Conservation (phyloP, 1,139 yeast genomes). For the Williopsis jadinii region DNA sequence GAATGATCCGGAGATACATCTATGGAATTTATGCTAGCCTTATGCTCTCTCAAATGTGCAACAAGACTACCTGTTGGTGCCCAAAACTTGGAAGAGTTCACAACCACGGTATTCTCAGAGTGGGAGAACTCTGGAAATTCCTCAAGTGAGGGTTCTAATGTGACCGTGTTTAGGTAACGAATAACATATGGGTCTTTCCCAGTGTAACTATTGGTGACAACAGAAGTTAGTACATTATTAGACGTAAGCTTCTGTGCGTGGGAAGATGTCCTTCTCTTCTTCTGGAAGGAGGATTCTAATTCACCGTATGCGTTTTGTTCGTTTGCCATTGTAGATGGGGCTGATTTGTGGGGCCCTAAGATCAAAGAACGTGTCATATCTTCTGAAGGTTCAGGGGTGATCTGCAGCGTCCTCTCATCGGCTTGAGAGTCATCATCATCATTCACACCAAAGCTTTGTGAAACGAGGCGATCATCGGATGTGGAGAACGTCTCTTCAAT, state of each 20-base stretch:
- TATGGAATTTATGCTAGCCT: conserved; percentile 45
- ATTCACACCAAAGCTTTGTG: conserved; percentile 4
- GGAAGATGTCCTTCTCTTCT: conserved; percentile 9
- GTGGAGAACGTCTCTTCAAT: conserved; percentile 13
- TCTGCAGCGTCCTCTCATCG: conserved; percentile 6
- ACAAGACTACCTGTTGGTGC: conserved; percentile 46
- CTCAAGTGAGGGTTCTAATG: conserved; percentile 48
- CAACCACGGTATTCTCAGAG: conserved; percentile 11
- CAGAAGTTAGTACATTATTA: conserved; percentile 12
- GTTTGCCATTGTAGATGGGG: conserved; percentile 42
- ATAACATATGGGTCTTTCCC: conserved; percentile 64
- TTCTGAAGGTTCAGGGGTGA: conserved; percentile 6
- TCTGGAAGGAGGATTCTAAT: conserved; percentile 29
- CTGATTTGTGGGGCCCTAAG: conserved; percentile 27
- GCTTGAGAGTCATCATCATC: conserved; percentile 1
- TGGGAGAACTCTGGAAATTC: conserved; percentile 71
- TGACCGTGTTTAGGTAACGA: conserved; percentile 45
- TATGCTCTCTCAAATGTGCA: conserved; percentile 53
- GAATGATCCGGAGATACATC: conserved; percentile 55
- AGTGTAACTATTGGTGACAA: conserved; percentile 45
- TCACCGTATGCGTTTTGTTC: conserved; percentile 58
- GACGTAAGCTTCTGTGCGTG: conserved; percentile 9
- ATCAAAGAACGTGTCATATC: conserved; percentile 26
- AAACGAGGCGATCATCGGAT: conserved; percentile 16
- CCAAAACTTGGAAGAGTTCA: conserved; percentile 22